Evolutionary conservation across 805 yeast species (phyloP), one percentile per base, ranked within the genome.

Genomic region (Pichia cephalocereana): DNA sequence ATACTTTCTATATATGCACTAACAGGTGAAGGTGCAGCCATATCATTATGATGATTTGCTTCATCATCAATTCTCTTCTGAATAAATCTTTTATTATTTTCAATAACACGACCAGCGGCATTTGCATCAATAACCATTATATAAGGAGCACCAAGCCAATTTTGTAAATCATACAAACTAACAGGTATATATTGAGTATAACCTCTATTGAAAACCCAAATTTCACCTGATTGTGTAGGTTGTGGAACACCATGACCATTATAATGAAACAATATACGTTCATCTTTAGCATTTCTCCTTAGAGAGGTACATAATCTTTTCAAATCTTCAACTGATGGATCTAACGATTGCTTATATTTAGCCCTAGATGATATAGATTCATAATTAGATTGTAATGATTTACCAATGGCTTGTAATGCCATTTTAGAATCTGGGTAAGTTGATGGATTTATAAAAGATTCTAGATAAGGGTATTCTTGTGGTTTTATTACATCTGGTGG

Each of bases 191-290:
- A 93, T 67, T 93, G 99, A 1, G 99, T 93, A 63, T 90, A 93
- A 1, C 96, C 96, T 55, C 97, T 72, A 65, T 93, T 93, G 70
- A 93, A 93, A 11, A 93, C 98, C 99, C 99, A 93, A 28, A 93
- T 87, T 61, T 93, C 99, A 26, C 99, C 99, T 42, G 90, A 80
- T 36, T 88, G 81, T 0, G 99, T 93, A 0, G 99, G 98, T 58
- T 88, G 88, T 0, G 99, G 99, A 2, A 93, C 99, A 26, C 99
- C 99, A 62, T 93, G 99, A 8, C 99, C 99, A 58, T 93, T 93
- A 64, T 93, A 93, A 63, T 93, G 98, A 64, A 93, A 91, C 46
- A 93, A 64, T 10, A 91, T 85, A 51, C 99, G 74, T 62, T 91
- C 98, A 52, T 91, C 97, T 60, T 90, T 87, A 2, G 97, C 95